Evolutionary conservation across 257 asterid genomes (phyloP).

Genomic region (Avicennia marina): DNA sequence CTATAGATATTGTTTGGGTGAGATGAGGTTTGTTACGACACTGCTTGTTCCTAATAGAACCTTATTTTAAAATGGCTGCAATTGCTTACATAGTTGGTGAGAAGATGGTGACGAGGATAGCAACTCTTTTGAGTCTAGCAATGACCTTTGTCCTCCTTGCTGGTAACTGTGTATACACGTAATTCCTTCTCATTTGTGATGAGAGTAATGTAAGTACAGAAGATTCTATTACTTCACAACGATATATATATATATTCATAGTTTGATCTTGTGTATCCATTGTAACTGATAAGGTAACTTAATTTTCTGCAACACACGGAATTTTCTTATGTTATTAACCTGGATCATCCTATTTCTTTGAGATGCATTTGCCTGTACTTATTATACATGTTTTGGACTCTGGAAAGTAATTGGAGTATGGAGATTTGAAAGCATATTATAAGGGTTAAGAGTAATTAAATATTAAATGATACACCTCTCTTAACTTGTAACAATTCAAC

Average conservation of each 20-base stretch:
- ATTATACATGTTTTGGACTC: no score
- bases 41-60: conserved; percentile 12
- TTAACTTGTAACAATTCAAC: no score
- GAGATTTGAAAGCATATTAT: not conserved
- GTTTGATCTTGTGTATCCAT: not conserved
- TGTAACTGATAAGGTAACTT: conserved; percentile 4
- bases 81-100: conserved; percentile 77
- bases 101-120: conserved; percentile 63
- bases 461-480: no score
- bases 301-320: not conserved
- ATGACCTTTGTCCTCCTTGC: conserved; percentile 8
- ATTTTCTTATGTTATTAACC: conserved; percentile 1
- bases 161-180: conserved; percentile 26
- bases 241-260: conserved; percentile 5
- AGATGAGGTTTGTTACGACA: not conserved
- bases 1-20: not conserved
- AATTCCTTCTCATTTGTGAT: conserved; percentile 9
- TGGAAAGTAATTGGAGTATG: no score
- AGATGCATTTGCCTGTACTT: not conserved
- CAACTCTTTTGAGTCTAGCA: conserved; percentile 3
- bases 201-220: conserved; percentile 19
- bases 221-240: conserved; percentile 1
- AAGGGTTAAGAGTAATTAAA: no score
- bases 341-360: not conserved
- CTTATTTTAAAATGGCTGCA: conserved; percentile 33